Evolutionary conservation across 2,329 filamentous ascomycete species (phyloP).

Genomic region (Penicillium janthinellum): DNA sequence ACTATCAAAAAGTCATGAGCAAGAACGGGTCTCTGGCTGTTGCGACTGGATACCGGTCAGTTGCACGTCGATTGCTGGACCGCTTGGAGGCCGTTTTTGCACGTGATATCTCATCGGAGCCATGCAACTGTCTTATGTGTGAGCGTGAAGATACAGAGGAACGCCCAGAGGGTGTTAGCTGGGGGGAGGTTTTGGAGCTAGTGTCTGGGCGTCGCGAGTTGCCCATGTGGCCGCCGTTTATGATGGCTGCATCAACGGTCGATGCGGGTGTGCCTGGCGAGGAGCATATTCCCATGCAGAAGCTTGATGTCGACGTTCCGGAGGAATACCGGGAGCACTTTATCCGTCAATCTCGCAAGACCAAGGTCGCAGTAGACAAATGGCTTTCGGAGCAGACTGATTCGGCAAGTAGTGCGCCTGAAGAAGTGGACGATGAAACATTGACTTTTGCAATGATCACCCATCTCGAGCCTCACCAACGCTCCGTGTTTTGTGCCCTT

Average conservation of each 20-base stretch:
- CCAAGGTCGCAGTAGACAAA: conserved; percentile 83
- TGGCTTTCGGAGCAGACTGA: conserved; percentile 85
- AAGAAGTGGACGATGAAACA: conserved; percentile 92
- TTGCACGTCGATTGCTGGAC: conserved; percentile 87
- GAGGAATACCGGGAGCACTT: conserved; percentile 94
- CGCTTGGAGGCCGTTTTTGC: conserved; percentile 93
- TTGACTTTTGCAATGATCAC: conserved; percentile 91
- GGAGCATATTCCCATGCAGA: conserved; percentile 64
- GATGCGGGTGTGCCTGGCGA: conserved; percentile 59
- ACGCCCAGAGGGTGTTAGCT: conserved; percentile 69
- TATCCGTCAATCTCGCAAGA: conserved; percentile 87
- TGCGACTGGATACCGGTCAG: conserved; percentile 90
- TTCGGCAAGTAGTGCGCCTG: conserved; percentile 71
- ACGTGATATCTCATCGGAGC: conserved; percentile 81
- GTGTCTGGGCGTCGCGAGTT: conserved; percentile 86
- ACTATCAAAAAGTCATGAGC: conserved; percentile 78
- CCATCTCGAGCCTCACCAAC: conserved; percentile 73
- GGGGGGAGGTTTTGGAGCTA: conserved; percentile 93
- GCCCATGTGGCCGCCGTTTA: conserved; percentile 86
- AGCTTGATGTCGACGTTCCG: conserved; percentile 90
- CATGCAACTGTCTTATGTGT: conserved; percentile 87
- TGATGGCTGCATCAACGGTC: conserved; percentile 62
- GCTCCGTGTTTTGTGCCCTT: conserved; percentile 80
- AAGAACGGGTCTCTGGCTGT: conserved; percentile 90
- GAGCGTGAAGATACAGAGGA: conserved; percentile 63